These are phyloP conservation scores for Xerocomus spinulosus DNA, from an alignment of 768 basidiomycete species.

Conservation along the genomic window DNA sequence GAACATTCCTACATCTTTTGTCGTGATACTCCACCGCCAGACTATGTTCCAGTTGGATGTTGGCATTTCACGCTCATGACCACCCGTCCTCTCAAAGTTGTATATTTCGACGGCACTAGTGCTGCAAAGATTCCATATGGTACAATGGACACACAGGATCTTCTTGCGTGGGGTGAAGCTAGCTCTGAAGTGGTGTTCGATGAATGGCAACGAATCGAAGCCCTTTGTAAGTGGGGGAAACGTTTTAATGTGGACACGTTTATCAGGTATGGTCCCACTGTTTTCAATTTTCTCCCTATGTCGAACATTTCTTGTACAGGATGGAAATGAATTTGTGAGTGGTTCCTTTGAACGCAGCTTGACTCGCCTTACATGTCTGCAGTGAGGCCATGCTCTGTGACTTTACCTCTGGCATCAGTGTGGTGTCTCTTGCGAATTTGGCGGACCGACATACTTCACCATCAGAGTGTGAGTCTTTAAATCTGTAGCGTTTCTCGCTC, in stretches of 20 bases:
- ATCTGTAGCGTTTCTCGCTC: too few relatives aligned
- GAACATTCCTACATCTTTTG: neutral
- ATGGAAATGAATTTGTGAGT: conserved; percentile 1
- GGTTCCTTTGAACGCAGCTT: neutral
- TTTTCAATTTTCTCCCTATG: neutral
- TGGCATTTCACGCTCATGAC: neutral
- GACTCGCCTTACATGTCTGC: neutral
- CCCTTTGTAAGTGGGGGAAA: neutral
- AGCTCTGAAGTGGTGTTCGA: neutral
- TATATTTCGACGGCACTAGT: neutral
- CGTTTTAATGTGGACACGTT: neutral
- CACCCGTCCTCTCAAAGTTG: neutral
- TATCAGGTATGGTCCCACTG: neutral
- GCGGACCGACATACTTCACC: neutral
- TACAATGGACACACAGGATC: neutral
- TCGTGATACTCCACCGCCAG: neutral
- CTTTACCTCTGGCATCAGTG: neutral
- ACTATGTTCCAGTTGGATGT: neutral
- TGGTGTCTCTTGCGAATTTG: neutral
- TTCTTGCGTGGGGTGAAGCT: neutral
- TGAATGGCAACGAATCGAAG: neutral
- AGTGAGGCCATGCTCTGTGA: neutral
- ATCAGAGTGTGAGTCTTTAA: neutral
- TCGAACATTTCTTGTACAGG: neutral
- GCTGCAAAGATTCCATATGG: neutral